Base-by-base conservation (phyloP, 257 asterid genomes). In the Fraxinus anomala region DNA sequence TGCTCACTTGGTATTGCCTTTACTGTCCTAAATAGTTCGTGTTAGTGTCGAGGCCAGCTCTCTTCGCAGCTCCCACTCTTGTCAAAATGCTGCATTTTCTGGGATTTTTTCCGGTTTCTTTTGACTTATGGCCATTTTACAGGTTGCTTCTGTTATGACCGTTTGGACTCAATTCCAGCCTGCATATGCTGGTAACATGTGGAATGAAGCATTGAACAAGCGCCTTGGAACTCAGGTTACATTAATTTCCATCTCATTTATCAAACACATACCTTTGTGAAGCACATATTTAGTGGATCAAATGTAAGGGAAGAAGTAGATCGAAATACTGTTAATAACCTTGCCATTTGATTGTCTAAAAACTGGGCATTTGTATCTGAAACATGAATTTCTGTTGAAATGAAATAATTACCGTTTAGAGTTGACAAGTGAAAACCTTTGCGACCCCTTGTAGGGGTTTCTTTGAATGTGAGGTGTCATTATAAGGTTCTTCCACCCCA, bases 121-220 rank as follows among this genome's bases (percentile, higher is more conserved):
- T 70, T 79, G 31, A 73, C 68, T 68, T 84, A 82, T 80, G 73
- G 65, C 68, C 39, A 44, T 77, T 61, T 28, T 81, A 69, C 91
- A 94, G 98, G 93, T 92, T 81, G 97, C 97, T 72, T 94, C 97
- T 70, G 92, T 87, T 79, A 92, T 94, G 96, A 92, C 98, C 78
- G 82, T 94, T 76, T 94, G 92, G 92, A 91, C 86, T 74, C 97
- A 92, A 77, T 36, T 94, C 84, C 78, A 86, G 80, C 98, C 98
- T 74, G 91, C 83, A 75, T 92, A 92, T 87, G 97, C 96, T 78
- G 89, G 94, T 79, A 92, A 82, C 85, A 28, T 94, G 96, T 94
- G 97, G 98, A 91, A 77, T 77, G 98, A 94, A 91, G 97, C 98
- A 79, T 81, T 94, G 88, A 94, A 94, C 89, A 92, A 87, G 79